Conservation (phyloP, 129 eudicot species). For the Arctium lappa region DNA sequence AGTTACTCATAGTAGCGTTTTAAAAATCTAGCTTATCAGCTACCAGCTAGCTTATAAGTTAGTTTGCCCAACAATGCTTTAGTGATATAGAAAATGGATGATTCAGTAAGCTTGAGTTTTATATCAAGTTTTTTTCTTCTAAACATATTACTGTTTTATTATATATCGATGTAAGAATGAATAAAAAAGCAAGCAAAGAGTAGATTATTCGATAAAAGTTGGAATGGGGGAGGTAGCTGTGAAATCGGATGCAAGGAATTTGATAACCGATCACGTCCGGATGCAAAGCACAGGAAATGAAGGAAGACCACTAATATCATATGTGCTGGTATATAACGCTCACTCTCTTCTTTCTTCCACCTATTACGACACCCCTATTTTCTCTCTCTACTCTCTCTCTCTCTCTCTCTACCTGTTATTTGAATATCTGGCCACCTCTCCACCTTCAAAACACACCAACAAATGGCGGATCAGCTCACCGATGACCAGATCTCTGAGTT, state of each 20-base stretch:
- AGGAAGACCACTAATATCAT: conserved; percentile 8
- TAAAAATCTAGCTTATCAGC: too few relatives aligned
- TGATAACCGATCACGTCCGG: conserved; percentile 29
- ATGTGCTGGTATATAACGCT: neutral
- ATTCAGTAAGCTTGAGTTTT: too few relatives aligned
- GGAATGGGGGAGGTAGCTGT: neutral
- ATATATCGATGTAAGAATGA: too few relatives aligned
- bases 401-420: neutral
- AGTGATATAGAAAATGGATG: too few relatives aligned
- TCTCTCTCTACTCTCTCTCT: conserved; percentile 1
- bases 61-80: too few relatives aligned
- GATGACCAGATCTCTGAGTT: conserved; percentile 45
- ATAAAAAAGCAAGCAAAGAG: too few relatives aligned
- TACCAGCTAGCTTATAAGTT: too few relatives aligned
- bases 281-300: conserved; percentile 6
- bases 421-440: neutral
- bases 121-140: too few relatives aligned
- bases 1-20: too few relatives aligned
- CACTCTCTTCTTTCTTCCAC: neutral
- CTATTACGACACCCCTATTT: neutral
- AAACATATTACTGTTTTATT: too few relatives aligned
- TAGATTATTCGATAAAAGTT: too few relatives aligned
- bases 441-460: neutral
- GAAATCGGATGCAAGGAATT: conserved; percentile 28
- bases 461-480: conserved; percentile 39